phyloP scores from a whole-genome alignment of 2,329 filamentous ascomycete species.

The Diplocarpon mali region DNA sequence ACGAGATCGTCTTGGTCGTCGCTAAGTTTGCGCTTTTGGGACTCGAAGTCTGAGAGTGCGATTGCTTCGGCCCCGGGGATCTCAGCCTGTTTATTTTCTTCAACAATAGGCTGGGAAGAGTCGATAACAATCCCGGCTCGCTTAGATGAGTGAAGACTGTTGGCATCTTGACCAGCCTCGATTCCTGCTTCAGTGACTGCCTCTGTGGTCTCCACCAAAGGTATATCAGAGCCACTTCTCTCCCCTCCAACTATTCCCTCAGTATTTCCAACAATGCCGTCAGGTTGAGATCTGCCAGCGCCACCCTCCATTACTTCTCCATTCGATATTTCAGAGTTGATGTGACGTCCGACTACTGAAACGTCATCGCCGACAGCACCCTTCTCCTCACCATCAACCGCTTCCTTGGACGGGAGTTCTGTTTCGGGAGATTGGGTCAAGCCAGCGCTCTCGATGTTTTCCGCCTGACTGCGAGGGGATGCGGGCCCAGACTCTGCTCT shows the following conservation, averaged over 20 bases:
- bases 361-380: background rate
- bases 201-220: background rate
- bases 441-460: background rate
- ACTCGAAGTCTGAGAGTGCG: constrained; percentile 27
- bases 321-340: too few species aligned
- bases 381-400: background rate
- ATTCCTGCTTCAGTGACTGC: background rate
- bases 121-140: background rate
- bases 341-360: background rate
- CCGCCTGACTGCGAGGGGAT: background rate
- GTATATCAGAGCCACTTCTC: too few species aligned
- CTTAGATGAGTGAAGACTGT: background rate
- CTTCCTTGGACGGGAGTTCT: too few species aligned
- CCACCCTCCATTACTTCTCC: too few species aligned
- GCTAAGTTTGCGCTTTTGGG: constrained; percentile 24
- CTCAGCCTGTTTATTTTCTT: background rate
- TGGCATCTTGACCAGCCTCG: background rate
- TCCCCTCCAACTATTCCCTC: too few species aligned
- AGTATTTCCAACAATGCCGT: too few species aligned
- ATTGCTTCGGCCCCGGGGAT: background rate
- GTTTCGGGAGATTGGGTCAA: too few species aligned
- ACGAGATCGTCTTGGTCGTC: constrained; percentile 26
- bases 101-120: background rate
- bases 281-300: too few species aligned
- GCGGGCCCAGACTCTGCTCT: background rate